phyloP scores from a whole-genome alignment of 805 yeast species.

The Hanseniaspora mollemarum region DNA sequence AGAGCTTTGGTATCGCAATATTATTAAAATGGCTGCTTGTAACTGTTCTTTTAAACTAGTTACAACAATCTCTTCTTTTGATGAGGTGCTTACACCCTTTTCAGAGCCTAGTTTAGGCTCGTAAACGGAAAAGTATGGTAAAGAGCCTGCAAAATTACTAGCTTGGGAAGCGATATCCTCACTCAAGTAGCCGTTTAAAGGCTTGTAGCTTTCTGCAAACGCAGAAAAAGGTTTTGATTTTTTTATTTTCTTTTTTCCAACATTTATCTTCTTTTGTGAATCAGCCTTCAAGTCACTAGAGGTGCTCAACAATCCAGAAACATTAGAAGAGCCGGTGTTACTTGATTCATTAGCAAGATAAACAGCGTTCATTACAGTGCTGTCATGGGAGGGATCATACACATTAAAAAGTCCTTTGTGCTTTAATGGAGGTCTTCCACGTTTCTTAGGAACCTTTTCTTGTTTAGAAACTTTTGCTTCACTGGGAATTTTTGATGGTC shows the following conservation, averaged over 20 bases:
- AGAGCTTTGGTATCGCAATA: not conserved
- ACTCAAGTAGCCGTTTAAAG: not conserved
- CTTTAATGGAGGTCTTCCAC: constrained; percentile 13
- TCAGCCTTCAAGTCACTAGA: not conserved
- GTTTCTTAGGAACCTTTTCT: not conserved
- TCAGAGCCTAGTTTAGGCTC: not conserved
- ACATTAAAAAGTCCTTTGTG: not conserved
- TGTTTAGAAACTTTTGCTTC: not conserved
- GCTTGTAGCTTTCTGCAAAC: constrained; percentile 14
- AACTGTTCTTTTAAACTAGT: not conserved
- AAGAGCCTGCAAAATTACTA: not conserved
- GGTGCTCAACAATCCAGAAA: not conserved
- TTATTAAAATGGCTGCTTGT: not conserved
- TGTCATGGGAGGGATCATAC: not conserved
- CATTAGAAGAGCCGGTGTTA: not conserved
- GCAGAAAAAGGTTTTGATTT: constrained; percentile 13
- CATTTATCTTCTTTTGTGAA: not conserved
- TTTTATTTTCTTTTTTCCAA: not conserved
- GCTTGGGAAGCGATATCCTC: not conserved
- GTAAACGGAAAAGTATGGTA: not conserved
- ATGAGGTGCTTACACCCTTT: not conserved
- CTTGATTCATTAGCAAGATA: not conserved
- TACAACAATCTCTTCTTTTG: not conserved
- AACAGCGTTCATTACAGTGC: not conserved
- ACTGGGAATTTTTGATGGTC: not conserved